Percentiles rank a stretch among this genome's conserved stretches.
Evolutionary conservation across 2,329 filamentous ascomycete species (phyloP).

Genomic region (Hypomyces perniciosus): DNA sequence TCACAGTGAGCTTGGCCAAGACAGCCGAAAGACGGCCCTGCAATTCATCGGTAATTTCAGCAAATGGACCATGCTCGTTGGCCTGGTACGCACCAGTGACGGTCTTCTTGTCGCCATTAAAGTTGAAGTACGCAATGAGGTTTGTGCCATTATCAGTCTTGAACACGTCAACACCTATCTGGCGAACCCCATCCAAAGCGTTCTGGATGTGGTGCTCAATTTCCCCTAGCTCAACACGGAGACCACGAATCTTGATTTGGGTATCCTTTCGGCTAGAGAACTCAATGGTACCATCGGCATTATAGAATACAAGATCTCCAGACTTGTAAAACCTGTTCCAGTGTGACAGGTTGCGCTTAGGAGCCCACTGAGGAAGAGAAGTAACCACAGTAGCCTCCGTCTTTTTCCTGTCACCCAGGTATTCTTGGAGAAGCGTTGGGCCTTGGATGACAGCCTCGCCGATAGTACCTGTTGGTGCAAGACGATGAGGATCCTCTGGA

Average conservation of each 20-base stretch:
- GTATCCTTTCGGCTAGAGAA: conserved; percentile 7
- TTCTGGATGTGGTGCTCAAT: conserved; percentile 6
- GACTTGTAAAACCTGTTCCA: conserved; percentile 9
- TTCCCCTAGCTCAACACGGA: conserved; percentile 5
- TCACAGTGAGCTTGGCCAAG: background rate
- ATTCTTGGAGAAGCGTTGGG: conserved; percentile 3
- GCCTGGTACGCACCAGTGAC: background rate
- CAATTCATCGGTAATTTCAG: background rate
- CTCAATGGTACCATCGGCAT: conserved; percentile 2
- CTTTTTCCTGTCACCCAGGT: conserved; percentile 21
- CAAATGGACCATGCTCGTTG: conserved; percentile 4
- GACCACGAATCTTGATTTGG: conserved; percentile 1
- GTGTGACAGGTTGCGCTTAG: background rate
- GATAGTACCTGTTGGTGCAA: conserved; percentile 3
- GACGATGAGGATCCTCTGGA: background rate
- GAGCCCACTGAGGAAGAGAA: conserved; percentile 1
- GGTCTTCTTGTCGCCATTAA: background rate
- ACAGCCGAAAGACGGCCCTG: conserved; percentile 4
- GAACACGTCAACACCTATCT: conserved; percentile 1
- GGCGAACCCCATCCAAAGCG: background rate
- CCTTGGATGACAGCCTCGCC: conserved; percentile 8
- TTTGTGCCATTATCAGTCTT: background rate
- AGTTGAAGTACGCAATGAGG: conserved; percentile 2
- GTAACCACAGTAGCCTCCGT: background rate
- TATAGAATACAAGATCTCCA: conserved; percentile 2